Evolutionary conservation across 1,139 yeast genomes (phyloP).

Genomic region (Blastobotrys buckinghamii): DNA sequence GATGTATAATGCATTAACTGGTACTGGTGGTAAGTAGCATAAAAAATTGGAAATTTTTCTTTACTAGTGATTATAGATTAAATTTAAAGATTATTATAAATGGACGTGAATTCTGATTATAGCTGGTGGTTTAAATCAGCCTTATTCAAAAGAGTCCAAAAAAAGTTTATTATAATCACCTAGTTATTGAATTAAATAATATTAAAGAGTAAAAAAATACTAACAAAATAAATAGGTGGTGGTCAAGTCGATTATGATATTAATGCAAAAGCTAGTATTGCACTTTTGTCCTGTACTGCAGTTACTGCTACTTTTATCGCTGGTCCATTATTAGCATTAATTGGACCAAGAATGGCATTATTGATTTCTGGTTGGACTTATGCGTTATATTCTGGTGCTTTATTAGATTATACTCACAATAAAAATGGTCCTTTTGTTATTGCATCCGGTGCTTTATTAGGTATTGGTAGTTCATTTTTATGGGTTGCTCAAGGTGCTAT

Average conservation of each 20-base stretch:
- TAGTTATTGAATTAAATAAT: not conserved
- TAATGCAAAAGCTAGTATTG: conserved; percentile 39
- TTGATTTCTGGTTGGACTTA: conserved; percentile 54
- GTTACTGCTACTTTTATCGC: conserved; percentile 51
- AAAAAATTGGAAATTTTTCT: too few species aligned
- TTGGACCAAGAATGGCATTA: conserved; percentile 47
- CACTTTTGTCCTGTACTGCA: conserved; percentile 44
- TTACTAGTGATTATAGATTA: too few species aligned
- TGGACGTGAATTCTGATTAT: too few species aligned
- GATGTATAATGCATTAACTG: conserved; percentile 51
- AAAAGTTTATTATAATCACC: not conserved
- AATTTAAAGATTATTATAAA: too few species aligned
- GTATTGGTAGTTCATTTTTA: conserved; percentile 49
- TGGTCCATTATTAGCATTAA: conserved; percentile 50
- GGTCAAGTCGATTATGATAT: conserved; percentile 41
- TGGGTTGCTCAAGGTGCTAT: conserved; percentile 59
- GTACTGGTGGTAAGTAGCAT: conserved; percentile 39
- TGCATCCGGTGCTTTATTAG: conserved; percentile 56
- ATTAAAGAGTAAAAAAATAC: conserved; percentile 43
- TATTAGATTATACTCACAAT: conserved; percentile 45
- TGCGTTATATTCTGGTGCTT: conserved; percentile 50
- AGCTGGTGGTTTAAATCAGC: too few species aligned
- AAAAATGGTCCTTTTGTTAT: conserved; percentile 50
- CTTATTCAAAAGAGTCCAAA: too few species aligned
- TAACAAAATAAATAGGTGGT: conserved; percentile 40